Base-by-base conservation (phyloP, 2,329 filamentous ascomycete genomes). In the Trichoderma sp. region DNA sequence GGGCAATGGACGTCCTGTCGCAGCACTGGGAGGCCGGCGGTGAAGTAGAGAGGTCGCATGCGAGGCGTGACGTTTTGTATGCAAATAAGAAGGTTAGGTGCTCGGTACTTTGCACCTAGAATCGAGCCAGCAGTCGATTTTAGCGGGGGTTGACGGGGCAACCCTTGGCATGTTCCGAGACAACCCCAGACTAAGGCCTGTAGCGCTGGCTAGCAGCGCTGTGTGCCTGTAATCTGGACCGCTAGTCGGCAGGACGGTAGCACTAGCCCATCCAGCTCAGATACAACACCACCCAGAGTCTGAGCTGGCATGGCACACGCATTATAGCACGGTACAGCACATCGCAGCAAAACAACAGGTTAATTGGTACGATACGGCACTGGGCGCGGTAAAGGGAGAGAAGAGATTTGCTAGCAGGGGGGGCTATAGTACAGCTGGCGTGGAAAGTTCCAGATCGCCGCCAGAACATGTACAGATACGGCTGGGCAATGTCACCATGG, bases 81-180 rank as follows among this genome's bases (percentile, higher is more conserved):
- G 60, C 65, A 52, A 68, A 71, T 66, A 58, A 70, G 52, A 52
- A 31, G n/a, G 37, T 24, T n/a, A 58, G 49, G 35, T 33, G 52
- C 35, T 49, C 63, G 63, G 63, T 58, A 47, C 63, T 58, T 35
- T 49, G 40, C 47, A 49, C 27, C 16, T 66, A 29, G 24, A 66
- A n/a, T 56, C 40, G 52, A n/a, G 64, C 53, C 56, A 65, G 61
- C 53, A 35, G 65, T 69, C 55, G 29, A 53, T 43, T 55, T 35
- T 37, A 16, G 65, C 53, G 19, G 59, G 24, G 70, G 73, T 75
- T 75, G 73, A 68, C 74, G 58, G 52, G 73, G 74, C 74, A 75
- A 75, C 74, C 68, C 68, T 49, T 55, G 68, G 63, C 56, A 68
- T 61, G 68, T 68, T 61, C 68, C 68, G 64, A 68, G 56, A 61